Evolutionary conservation across 2,329 filamentous ascomycete species (phyloP), one percentile per base, ranked within the genome.

Genomic region (Trichoderma koningii): DNA sequence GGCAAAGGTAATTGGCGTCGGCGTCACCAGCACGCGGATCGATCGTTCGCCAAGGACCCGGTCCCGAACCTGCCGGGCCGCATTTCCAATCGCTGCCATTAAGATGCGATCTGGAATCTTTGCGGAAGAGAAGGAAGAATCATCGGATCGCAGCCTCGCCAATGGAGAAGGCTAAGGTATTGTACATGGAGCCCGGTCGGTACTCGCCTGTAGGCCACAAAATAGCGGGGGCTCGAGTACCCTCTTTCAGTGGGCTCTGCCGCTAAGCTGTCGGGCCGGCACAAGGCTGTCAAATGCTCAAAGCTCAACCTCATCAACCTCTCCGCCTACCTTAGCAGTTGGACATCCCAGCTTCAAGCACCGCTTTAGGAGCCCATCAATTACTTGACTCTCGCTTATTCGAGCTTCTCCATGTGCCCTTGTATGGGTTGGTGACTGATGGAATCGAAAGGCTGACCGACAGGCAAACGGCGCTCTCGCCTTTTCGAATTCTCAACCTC

Each of bases 1-100:
- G 34, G 79, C 77, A 68, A 87, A 81, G 53, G 68, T 82, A n/a
- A 75, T 70, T 12, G 85, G 85, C 14, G 79, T 70, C 15, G 85
- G 85, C n/a, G 75, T 72, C 21, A 86, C 84, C 44, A 78, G 79
- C 67, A 87, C 70, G 66, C 82, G 81, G 38, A 87, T 77, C 78
- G 75, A 78, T 66, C 68, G 80, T 71, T 47, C 75, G 76, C 67
- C 28, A 52, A 71, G 61, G 7, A 42, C 50, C 19, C 48, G 55
- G 45, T 65, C 55, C 45, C 42, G 63, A 9, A 69, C 50, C 42
- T 67, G 63, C 26, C 65, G 48, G 44, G 61, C 65, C 12, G 61
- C 65, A 44, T 56, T 66, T 17, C 66, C 56, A 5, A 64, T 30
- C 7, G 66, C 45, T n/a, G 68, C 48, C 69, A 70, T 67, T 45